Percentiles rank a stretch among this genome's conserved stretches.
Conservation (phyloP, 1,284 basidiomycete genomes). For the Golubevia pallescens region DNA sequence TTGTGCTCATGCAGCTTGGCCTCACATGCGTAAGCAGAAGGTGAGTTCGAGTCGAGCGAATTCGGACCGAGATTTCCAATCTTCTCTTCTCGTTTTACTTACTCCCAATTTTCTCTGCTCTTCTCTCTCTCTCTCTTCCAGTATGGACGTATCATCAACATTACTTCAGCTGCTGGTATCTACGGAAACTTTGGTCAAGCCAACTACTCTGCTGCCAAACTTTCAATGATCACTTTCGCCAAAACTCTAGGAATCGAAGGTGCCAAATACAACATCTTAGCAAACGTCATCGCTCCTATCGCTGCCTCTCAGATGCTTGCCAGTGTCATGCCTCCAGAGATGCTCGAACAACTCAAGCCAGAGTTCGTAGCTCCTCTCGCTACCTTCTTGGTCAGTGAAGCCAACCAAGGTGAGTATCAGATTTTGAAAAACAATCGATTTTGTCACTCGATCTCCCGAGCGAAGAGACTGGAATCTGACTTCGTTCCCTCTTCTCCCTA, state of each 20-base stretch:
- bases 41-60: constrained; percentile 1
- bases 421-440: too few relatives aligned
- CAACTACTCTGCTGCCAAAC: constrained; percentile 72
- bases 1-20: constrained; percentile 97
- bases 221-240: constrained; percentile 68
- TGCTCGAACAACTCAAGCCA: constrained; percentile 90
- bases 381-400: constrained; percentile 52
- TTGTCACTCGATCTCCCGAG: too few relatives aligned
- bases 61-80: not conserved
- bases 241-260: constrained; percentile 86
- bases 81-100: not conserved
- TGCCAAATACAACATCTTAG: constrained; percentile 88
- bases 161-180: constrained; percentile 65
- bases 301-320: constrained; percentile 65
- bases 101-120: not conserved
- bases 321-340: constrained; percentile 89
- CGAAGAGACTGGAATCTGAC: too few relatives aligned
- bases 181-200: constrained; percentile 94
- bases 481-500: too few relatives aligned
- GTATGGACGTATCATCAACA: constrained; percentile 86
- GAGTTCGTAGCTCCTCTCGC: constrained; percentile 88
- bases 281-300: constrained; percentile 87
- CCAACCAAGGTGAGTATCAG: constrained; percentile 41
- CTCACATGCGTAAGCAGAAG: constrained; percentile 88
- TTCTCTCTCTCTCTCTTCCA: constrained; percentile 8